Evolutionary conservation across 495 filamentous ascomycete genomes (phyloP), one percentile per base, ranked within the genome.

Genomic region (Aspergillus bertholletiae): DNA sequence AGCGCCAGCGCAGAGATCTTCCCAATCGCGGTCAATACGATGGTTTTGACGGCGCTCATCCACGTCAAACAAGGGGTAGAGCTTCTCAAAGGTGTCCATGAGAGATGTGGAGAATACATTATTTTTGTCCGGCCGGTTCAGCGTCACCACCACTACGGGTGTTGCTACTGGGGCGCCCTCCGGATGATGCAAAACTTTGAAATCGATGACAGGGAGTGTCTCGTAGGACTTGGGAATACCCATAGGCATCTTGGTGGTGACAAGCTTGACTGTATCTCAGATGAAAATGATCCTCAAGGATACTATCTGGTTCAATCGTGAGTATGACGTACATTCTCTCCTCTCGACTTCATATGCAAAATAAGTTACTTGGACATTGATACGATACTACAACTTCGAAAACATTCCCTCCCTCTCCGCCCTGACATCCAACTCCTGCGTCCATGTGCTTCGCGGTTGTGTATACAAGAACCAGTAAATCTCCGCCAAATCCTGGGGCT

Each of bases 1-100:
- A 20, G 78, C 78, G 34, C 82, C 81, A 0, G 80, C 78, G 58
- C 80, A 84, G 67, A 83, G 84, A 80, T 78, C 39, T 63, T 66
- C 8, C 80, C 80, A 37, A 61, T 48, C 26, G 80, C 79, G 6
- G 81, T 82, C 2, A 84, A 58, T 7, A 83, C 73, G 34, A 83
- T 66, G 44, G 67, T 72, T 50, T 78, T 79, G n/a, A 84, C 78
- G 13, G n/a, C 75, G 69, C 2, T 71, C 64, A 56, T 80, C 75
- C 32, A 74, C 47, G 43, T 79, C 77, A 52, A 84, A 73, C 28
- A 75, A 61, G 35, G 65, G 45, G 66, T 80, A 83, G 30, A 74
- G 70, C 12, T 62, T 54, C 48, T 77, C 75, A 21, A 85, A 68
- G 52, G 76, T 75, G 5, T 59, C 32, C 64, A 73, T 69, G 73